Evolutionary conservation across 768 basidiomycete species (phyloP), one percentile per base, ranked within the genome.

Genomic region (Tubosaeta sp.): DNA sequence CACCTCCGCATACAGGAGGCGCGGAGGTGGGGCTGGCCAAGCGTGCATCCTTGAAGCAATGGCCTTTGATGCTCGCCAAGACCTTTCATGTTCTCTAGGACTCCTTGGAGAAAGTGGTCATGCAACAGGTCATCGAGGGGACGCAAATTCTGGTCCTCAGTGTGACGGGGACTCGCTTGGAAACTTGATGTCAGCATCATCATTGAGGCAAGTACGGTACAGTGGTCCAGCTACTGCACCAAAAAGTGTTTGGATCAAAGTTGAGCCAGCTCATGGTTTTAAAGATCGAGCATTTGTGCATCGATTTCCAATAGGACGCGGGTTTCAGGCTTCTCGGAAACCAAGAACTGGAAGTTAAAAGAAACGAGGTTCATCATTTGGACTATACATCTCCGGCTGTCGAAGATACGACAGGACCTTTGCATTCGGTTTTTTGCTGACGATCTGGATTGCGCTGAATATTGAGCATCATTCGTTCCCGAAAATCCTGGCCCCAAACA

Each of bases 1-100:
- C 80, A 69, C 78, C 81, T 79, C 8, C 79, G 69, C 80, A 80
- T 81, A 48, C 79, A 80, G 10, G 10, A 14, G 14, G 13, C 34
- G 13, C 14, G 0, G 17, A 4, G 16, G 33, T 22, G 1, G 2
- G 16, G 16, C 5, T n/a, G 8, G 16, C 4, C 8, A 29, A 29
- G 27, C 10, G 1, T 16, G 31, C 38, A n/a, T 35, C 60, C 59
- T 33, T 61, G 60, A 31, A 32, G 49, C 19, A 61, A 14, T 49
- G 53, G 41, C 56, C 34, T 13, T 59, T 59, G 1, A 56, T 59
- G 7, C n/a, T n/a, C n/a, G n/a, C n/a, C n/a, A n/a, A n/a, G n/a
- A n/a, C n/a, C n/a, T n/a, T n/a, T n/a, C n/a, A n/a, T n/a, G n/a
- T n/a, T n/a, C n/a, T n/a, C n/a, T n/a, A n/a, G n/a, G n/a, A n/a